Base-by-base conservation (phyloP, 192 early-diverging fungal genomes). In the Backusella parvicylindrica region DNA sequence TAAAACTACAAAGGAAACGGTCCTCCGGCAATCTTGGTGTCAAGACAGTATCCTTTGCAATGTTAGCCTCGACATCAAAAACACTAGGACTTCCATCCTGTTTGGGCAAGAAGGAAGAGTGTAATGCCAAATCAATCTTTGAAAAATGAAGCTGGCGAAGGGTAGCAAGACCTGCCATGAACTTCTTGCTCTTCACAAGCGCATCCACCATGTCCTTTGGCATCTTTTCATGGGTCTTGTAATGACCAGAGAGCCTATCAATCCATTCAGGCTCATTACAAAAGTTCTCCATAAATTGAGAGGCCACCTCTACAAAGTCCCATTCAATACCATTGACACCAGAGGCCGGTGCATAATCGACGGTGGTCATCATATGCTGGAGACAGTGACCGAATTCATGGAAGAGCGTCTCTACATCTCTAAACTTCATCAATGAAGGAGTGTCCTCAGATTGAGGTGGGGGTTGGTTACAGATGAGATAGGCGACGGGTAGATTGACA, bases 211-310 rank as follows among this genome's bases (percentile, higher is more conserved):
- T 89, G 13, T 84, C 89, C 70, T 76, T 31, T 1, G 87, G 87
- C 87, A 90, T 89, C 1, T 83, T 41, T 36, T 85, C 83, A 0
- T 79, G 74, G 0, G 87, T 87, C 72, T 89, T 79, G 76, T 88
- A 84, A 63, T 90, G 87, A 2, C 70, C 81, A 1, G 87, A 72
- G 63, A 89, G 74, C 6, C 79, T 81, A 13, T 78, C 70, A 9
- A 90, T 60, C 86, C 86, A 87, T 26, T 84, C 77, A 5, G 84
- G 79, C 33, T 90, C 89, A 40, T 82, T 80, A 6, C 82, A 81
- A 76, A 88, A 90, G 81, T 90, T 89, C 72, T 90, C 89, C 87
- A 90, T 90, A 41, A 90, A 90, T 70, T 90, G 88, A 0, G 87
- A 88, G 0, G 88, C 88, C 13, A 89, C 88, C 76, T 85, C 82